Evolutionary conservation across 1,284 basidiomycete species (phyloP).

Genomic region (Ustanciosporium gigantosporum): DNA sequence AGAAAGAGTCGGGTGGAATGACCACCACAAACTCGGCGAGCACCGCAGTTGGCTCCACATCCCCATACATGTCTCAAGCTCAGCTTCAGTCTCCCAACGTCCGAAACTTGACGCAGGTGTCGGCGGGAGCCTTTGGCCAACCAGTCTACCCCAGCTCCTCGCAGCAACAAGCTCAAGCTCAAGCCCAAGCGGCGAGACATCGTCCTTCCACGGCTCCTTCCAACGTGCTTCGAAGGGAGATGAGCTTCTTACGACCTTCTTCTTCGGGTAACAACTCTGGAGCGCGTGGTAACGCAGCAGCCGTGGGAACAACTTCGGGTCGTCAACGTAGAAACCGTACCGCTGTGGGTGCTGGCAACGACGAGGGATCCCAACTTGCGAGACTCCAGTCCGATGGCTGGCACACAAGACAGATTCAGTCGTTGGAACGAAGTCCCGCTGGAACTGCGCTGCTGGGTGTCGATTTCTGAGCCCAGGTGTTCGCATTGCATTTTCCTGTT

Average conservation of each 20-base stretch:
- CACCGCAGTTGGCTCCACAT: slow-evolving; percentile 2
- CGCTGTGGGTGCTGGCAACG: slow-evolving; percentile 5
- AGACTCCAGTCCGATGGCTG: slow-evolving; percentile 45
- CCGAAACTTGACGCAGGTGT: slow-evolving; percentile 9
- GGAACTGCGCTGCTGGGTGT: slow-evolving; percentile 41
- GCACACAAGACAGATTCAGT: slow-evolving; percentile 45
- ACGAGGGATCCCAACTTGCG: slow-evolving; percentile 21
- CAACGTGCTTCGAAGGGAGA: slow-evolving; percentile 5
- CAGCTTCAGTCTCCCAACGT: too few relatives aligned
- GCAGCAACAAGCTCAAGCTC: too few relatives aligned
- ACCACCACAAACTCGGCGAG: background rate
- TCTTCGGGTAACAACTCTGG: slow-evolving; percentile 6
- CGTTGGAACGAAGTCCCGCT: slow-evolving; percentile 36
- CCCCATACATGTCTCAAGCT: slow-evolving; percentile 1
- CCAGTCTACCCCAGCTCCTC: too few relatives aligned
- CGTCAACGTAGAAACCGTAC: slow-evolving; percentile 15
- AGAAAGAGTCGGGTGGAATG: slow-evolving; percentile 1
- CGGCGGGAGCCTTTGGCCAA: slow-evolving; percentile 7
- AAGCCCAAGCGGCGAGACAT: background rate
- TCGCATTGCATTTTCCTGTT: background rate
- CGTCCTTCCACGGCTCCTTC: slow-evolving; percentile 38
- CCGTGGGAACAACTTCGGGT: slow-evolving; percentile 1
- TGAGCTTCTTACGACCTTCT: slow-evolving; percentile 18
- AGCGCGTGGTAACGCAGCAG: background rate
- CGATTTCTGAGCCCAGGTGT: slow-evolving; percentile 21